Base-by-base conservation (phyloP, 2,329 filamentous ascomycete genomes). In the Penicillium carneum region DNA sequence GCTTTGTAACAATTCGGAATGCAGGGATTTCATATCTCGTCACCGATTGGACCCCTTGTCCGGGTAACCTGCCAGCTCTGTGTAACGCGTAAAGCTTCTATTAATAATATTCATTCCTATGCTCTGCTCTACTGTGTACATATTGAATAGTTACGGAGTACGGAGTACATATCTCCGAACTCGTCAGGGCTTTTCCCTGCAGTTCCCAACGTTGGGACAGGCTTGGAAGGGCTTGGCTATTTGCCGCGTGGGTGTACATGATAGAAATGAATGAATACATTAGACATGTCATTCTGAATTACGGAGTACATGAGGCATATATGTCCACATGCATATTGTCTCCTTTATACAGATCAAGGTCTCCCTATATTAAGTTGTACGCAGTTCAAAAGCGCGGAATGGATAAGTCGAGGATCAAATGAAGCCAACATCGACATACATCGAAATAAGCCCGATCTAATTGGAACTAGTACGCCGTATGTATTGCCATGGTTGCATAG, bases 121-220 rank as follows among this genome's bases (percentile, higher is more conserved):
- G n/a, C 57, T 48, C 51, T 48, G 4, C 43, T 50, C 42, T 60
- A 56, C 57, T 7, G 57, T 45, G 57, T 60, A 60, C 29, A 26
- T 29, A 53, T 33, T 11, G 7, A 7, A 58, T 58, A 26, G 20
- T 23, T 23, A 23, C 20, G 20, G 20, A 23, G 23, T 4, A 26
- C 23, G 23, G 23, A 26, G 23, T 26, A 9, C 16, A 55, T 38
- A 43, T 34, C 33, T 49, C 53, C 31, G 38, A 38, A 45, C 16
- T 36, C 38, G 8, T 50, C 46, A 57, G 20, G 3, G 6, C 16
- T 20, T 18, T 31, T 33, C 14, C 46, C 43, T 48, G 43, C 51
- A 59, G 50, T 56, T 60, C 57, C 57, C 51, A 59, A 59, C 57
- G 57, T 59, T 60, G 51, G 36, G 57, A 20, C 41, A 34, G 53